Evolutionary conservation across 2,329 filamentous ascomycete species (phyloP), one percentile per base, ranked within the genome.

Genomic region (Apiospora phragmitis): DNA sequence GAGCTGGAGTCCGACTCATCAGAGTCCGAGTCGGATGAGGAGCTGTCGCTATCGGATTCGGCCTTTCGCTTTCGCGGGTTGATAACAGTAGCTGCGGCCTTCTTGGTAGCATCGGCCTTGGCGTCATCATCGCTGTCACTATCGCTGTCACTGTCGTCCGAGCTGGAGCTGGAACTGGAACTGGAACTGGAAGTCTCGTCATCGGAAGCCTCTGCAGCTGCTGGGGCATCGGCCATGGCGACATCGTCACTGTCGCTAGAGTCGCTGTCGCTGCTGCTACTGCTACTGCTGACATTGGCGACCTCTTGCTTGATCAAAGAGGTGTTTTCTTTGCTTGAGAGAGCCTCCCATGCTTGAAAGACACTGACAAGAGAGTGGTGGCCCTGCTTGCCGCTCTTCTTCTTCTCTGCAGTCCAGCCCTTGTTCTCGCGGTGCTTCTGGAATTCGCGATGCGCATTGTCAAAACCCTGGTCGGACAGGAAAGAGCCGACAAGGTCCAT

Each of bases 401-500:
- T 72, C 72, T 76, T 76, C 69, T 77, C 77, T 14, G 68, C 70
- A 66, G 76, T 76, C 84, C 84, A 87, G 68, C 84, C 85, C 73
- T 86, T 86, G 80, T 83, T 85, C 78, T 82, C 86, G 69, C 88
- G 84, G 77, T 94, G 90, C 78, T 90, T 89, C 75, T 85, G 84
- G 77, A 94, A 91, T 6, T 89, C 87, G 71, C 85, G 83, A 76
- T 87, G 88, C 65, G 92, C 88, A 71, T 85, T 84, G 66, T 85
- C 80, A 76, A 93, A 92, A n/a, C 89, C 87, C 79, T 92, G 86
- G 65, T 91, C 86, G 55, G 86, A 85, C 67, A 94, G 85, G 80
- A 94, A 94, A 29, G 83, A 81, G 73, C 89, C 89, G 76, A 94
- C 86, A 21, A 93, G 83, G 72, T 90, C 88, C 77, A 94, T 83